Conservation (phyloP, 768 basidiomycete genomes). For the Gloeophyllum trabeum region DNA sequence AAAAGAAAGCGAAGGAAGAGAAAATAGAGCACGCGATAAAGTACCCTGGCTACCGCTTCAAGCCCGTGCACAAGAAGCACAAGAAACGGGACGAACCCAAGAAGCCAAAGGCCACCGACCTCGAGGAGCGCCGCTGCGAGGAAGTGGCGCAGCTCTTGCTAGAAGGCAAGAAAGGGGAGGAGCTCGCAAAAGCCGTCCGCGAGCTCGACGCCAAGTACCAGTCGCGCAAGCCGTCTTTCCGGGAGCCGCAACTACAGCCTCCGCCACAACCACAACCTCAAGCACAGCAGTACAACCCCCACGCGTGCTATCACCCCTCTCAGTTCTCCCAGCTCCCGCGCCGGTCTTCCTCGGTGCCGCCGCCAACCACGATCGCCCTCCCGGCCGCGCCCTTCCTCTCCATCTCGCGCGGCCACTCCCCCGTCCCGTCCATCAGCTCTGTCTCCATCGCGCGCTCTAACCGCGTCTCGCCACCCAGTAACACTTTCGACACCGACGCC, state of each 20-base stretch:
- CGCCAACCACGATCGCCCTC: slow-evolving; percentile 36
- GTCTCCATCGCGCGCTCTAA: too few relatives aligned
- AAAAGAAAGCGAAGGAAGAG: slow-evolving; percentile 57
- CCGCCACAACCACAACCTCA: slow-evolving; percentile 4
- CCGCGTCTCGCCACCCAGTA: too few relatives aligned
- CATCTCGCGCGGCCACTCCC: slow-evolving; percentile 31
- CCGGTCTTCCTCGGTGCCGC: slow-evolving; percentile 53
- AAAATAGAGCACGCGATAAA: slow-evolving; percentile 60
- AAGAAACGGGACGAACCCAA: slow-evolving; percentile 17
- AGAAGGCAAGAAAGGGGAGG: slow-evolving; percentile 60
- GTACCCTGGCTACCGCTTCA: slow-evolving; percentile 55
- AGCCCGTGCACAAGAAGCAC: slow-evolving; percentile 28
- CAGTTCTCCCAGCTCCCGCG: slow-evolving; percentile 27
- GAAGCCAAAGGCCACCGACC: slow-evolving; percentile 10
- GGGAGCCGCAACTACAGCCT: neutral
- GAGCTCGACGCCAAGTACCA: slow-evolving; percentile 26
- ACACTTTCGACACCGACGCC: too few relatives aligned
- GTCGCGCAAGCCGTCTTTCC: slow-evolving; percentile 4
- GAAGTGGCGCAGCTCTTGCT: slow-evolving; percentile 54
- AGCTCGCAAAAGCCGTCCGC: slow-evolving; percentile 52
- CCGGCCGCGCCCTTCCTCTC: slow-evolving; percentile 32
- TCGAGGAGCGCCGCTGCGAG: slow-evolving; percentile 25
- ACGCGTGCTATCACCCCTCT: slow-evolving; percentile 3
- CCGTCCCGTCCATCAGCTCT: too few relatives aligned
- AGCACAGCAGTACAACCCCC: slow-evolving; percentile 10